Base-by-base conservation (phyloP, 2,329 filamentous ascomycete species). In the Alternaria novae-zelandiae region DNA sequence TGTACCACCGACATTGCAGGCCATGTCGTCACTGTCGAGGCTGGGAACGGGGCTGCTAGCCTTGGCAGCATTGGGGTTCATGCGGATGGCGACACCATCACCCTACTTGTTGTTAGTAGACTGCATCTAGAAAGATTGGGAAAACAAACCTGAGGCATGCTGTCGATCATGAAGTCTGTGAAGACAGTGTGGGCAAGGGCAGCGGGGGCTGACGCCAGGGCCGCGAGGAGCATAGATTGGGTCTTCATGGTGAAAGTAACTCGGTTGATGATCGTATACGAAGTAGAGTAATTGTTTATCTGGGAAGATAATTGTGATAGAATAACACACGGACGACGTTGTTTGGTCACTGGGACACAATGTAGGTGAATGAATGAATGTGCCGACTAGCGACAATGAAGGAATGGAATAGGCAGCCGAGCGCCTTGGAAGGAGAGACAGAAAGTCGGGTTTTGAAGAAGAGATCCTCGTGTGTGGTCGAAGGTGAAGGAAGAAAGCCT, bases 81-180 rank as follows among this genome's bases (percentile, higher is more conserved):
- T 90, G 45, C 91, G 89, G 54, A 94, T 85, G 71, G 90, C 93
- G 25, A 88, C 90, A 28, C 87, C 91, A 73, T 91, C 88, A 64
- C 91, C 91, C 78, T 93, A 44, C 3, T 9, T 8, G n/a, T 6
- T 36, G 59, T 76, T 82, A 76, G 66, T 46, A 44, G 36, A 44
- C 11, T 50, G 4, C 12, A 28, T 43, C 6, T 10, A 15, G n/a
- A 13, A n/a, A 6, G 36, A 5, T 6, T 26, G 28, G 9, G 13
- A 49, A 6, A 30, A 66, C 73, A 30, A 64, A 78, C 77, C 64
- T 75, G 74, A 55, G 68, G 65, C 43, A 72, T 57, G 51, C 79
- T 75, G 55, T 80, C 62, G 46, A 80, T 72, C 59, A 70, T 80
- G 53, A 79, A 75, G 58, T 75, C 69, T 8, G 75, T 79, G 59